Conservation (phyloP, 164 flowering plant genomes). For the Dillenia suffruticosa region DNA sequence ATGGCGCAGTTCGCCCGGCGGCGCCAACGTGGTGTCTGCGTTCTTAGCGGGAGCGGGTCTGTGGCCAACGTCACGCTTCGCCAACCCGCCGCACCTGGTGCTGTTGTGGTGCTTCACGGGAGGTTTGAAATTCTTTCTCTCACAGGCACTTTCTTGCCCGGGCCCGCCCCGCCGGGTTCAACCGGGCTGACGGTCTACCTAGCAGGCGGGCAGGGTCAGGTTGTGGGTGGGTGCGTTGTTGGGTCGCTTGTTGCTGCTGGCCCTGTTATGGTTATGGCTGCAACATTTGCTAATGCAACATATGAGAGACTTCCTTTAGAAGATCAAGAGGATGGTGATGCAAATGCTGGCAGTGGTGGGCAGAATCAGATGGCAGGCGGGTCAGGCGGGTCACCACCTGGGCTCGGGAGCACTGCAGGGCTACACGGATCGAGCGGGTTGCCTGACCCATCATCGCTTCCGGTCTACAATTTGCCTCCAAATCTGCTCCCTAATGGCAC, state of each 20-base stretch:
- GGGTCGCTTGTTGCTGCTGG: slow-evolving; percentile 69
- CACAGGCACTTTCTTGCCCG: slow-evolving; percentile 73
- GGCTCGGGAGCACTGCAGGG: slow-evolving; percentile 4
- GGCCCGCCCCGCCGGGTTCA: slow-evolving; percentile 69
- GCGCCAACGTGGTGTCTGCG: slow-evolving; percentile 75
- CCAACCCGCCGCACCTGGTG: slow-evolving; percentile 67
- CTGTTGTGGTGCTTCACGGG: slow-evolving; percentile 60
- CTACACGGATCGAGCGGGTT: slow-evolving; percentile 10
- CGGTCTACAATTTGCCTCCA: slow-evolving; percentile 29
- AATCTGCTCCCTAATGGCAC: slow-evolving; percentile 30
- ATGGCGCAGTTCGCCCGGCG: slow-evolving; percentile 60
- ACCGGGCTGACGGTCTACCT: slow-evolving; percentile 75
- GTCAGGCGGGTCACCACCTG: slow-evolving; percentile 16
- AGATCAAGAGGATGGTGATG: slow-evolving; percentile 36
- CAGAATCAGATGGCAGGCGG: slow-evolving; percentile 7
- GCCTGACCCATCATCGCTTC: slow-evolving; percentile 27
- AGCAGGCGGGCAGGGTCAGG: slow-evolving; percentile 70
- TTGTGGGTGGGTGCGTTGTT: slow-evolving; percentile 70
- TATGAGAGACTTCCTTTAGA: slow-evolving; percentile 70
- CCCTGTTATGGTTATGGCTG: slow-evolving; percentile 73
- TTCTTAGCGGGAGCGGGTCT: slow-evolving; percentile 63
- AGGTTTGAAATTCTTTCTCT: slow-evolving; percentile 74
- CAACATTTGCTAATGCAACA: slow-evolving; percentile 69
- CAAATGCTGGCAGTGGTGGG: slow-evolving; percentile 15
- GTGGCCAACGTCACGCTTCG: slow-evolving; percentile 69